Percentiles rank a stretch among this genome's conserved stretches.
These are phyloP conservation scores for Oryza coarctata DNA, from an alignment of 176 grass and related monocot genomes.

Conservation along the genomic window DNA sequence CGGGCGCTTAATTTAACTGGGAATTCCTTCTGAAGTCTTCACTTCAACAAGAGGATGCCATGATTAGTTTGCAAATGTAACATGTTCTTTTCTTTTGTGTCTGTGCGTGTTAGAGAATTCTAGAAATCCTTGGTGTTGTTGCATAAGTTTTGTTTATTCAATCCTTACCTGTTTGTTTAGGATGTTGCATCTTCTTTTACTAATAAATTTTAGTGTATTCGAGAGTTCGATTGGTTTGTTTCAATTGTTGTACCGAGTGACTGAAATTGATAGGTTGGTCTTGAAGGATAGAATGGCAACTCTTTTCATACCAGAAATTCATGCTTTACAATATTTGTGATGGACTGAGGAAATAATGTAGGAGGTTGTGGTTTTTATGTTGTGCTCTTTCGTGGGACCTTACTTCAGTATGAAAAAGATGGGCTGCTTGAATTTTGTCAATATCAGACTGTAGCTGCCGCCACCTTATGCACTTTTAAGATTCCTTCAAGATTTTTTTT, in stretches of 20 bases:
- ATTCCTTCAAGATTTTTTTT: constrained; percentile 1
- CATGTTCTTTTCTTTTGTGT: not conserved
- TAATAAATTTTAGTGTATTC: not conserved
- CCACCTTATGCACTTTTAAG: not conserved
- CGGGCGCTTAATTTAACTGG: not conserved
- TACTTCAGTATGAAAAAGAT: not conserved
- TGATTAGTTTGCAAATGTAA: not conserved
- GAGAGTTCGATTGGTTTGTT: constrained; percentile 6
- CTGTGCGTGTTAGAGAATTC: not conserved
- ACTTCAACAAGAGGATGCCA: not conserved
- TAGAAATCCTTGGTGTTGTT: not conserved
- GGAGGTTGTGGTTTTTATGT: not conserved
- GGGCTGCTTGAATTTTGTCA: not conserved
- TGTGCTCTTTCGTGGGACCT: not conserved
- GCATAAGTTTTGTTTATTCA: not conserved
- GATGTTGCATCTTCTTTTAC: not conserved
- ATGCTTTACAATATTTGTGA: not conserved
- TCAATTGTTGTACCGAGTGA: not conserved
- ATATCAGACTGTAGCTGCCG: not conserved
- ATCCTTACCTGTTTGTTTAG: not conserved
- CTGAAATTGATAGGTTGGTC: constrained; percentile 3
- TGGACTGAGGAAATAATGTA: not conserved
- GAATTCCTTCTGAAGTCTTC: not conserved
- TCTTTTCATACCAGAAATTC: constrained; percentile 8
- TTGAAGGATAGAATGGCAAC: not conserved